These are phyloP conservation scores for Penicillium macrosclerotiorum DNA, from an alignment of 495 filamentous ascomycete genomes.

Conservation along the genomic window DNA sequence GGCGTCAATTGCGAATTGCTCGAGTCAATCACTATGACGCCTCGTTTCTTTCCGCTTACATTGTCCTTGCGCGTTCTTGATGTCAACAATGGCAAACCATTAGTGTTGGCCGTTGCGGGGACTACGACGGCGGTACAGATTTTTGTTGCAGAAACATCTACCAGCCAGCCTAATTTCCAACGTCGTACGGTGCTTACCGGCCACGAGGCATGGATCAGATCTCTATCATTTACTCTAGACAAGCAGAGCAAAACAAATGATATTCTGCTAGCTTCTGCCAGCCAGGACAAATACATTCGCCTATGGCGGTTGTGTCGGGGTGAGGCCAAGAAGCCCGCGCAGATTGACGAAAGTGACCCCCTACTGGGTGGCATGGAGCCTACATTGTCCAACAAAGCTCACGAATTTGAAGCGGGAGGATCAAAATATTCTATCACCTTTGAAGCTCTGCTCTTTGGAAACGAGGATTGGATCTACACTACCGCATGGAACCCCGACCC, in stretches of 20 bases:
- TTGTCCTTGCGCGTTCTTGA: conserved; percentile 63
- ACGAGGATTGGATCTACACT: conserved; percentile 98
- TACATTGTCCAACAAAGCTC: conserved; percentile 80
- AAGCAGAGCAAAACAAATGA: conserved; percentile 55
- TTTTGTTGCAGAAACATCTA: conserved; percentile 54
- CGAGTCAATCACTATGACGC: conserved; percentile 70
- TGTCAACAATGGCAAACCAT: conserved; percentile 42
- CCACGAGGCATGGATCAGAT: conserved; percentile 94
- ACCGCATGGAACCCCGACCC: conserved; percentile 65
- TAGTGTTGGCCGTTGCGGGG: conserved; percentile 77
- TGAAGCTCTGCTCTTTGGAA: conserved; percentile 90
- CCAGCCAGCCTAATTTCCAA: conserved; percentile 51
- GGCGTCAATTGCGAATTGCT: conserved; percentile 44
- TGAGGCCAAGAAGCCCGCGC: conserved; percentile 34
- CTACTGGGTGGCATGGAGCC: conserved; percentile 60
- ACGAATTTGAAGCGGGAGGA: conserved; percentile 59
- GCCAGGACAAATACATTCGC: conserved; percentile 96
- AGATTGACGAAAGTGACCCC: conserved; percentile 47
- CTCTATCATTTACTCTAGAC: conserved; percentile 72
- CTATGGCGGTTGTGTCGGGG: conserved; percentile 84
- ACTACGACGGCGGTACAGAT: conserved; percentile 77
- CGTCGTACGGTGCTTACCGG: conserved; percentile 77
- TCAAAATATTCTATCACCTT: conserved; percentile 79
- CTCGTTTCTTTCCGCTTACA: conserved; percentile 76
- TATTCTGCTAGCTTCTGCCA: conserved; percentile 85